phyloP scores from a whole-genome alignment of 2,329 filamentous ascomycete species.

The Ambrosiella xylebori region DNA sequence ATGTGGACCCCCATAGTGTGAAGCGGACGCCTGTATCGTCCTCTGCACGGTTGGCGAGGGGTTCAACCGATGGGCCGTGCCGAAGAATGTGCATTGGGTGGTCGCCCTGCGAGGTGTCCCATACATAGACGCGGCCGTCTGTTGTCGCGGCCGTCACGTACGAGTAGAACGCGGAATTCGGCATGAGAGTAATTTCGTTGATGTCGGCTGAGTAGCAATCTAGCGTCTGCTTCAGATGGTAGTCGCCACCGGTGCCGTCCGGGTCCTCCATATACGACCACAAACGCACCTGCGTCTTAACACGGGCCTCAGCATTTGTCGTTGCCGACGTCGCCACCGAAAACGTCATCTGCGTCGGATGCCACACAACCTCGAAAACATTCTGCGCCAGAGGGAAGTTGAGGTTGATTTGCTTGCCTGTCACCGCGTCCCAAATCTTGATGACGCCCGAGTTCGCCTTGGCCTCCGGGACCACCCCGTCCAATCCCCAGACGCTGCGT shows the following conservation, averaged over 20 bases:
- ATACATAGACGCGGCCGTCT: slow-evolving; percentile 43
- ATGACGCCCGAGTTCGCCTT: slow-evolving; percentile 41
- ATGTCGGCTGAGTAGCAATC: slow-evolving; percentile 44
- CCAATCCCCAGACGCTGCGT: slow-evolving; percentile 33
- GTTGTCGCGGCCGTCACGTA: slow-evolving; percentile 46
- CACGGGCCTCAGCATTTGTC: slow-evolving; percentile 24
- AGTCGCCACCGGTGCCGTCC: slow-evolving; percentile 11
- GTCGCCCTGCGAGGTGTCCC: slow-evolving; percentile 41
- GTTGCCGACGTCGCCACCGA: slow-evolving; percentile 37
- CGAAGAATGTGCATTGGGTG: slow-evolving; percentile 35
- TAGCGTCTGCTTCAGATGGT: slow-evolving; percentile 32
- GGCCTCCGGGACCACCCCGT: slow-evolving; percentile 40
- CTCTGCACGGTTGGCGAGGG: slow-evolving; percentile 29
- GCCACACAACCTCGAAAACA: slow-evolving; percentile 48
- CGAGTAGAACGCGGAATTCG: slow-evolving; percentile 31
- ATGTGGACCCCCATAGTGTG: slow-evolving; percentile 39
- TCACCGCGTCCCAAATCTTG: slow-evolving; percentile 37
- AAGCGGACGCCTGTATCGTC: slow-evolving; percentile 49
- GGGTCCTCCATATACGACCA: slow-evolving; percentile 1
- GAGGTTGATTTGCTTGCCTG: slow-evolving; percentile 28
- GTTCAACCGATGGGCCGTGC: slow-evolving; percentile 31
- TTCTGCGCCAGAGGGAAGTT: slow-evolving; percentile 37
- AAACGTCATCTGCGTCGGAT: slow-evolving; percentile 36
- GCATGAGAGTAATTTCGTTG: slow-evolving; percentile 43
- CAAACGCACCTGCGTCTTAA: slow-evolving; percentile 40